Base-by-base conservation (phyloP, 495 filamentous ascomycete species). In the Oleoguttula mirabilis region DNA sequence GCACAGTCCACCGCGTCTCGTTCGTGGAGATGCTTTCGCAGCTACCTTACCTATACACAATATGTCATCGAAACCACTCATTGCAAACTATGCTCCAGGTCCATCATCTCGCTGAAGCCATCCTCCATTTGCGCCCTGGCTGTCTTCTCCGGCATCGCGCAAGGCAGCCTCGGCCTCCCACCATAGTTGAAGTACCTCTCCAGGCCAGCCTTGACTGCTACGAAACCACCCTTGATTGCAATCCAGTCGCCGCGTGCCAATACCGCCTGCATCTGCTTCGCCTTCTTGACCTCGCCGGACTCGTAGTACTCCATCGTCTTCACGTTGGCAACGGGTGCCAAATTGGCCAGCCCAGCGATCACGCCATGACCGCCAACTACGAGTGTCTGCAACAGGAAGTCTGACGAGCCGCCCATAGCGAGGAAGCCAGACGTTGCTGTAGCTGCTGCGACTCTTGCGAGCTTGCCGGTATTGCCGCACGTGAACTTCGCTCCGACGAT, bases 391-490 rank as follows among this genome's bases (percentile, higher is more conserved):
- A 94, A 66, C 2, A 80, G 83, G 62, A 94, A 94, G 61, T 95
- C 87, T 46, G 80, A 81, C 8, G 82, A 88, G n/a, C 87, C 87
- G 10, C 83, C 87, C 51, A 92, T 76, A 41, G 81, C 83, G 43
- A 88, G 63, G 67, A 88, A 90, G 11, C 69, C 66, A 3, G 60
- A 55, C 24, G 61, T 62, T 10, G 64, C 56, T 10, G 62, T 62
- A 8, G 27, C 27, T 1, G 56, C 66, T 3, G 77, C 82, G 32
- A 95, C 72, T 42, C 87, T 76, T 53, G 76, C 78, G 37, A 95
- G 69, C 61, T 95, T 95, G 40, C 87, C 87, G 14, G 88, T 94
- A 63, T 95, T 93, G 35, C 85, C 87, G 60, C 87, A 95, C 3
- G 87, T 95, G 38, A 94, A 70, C 67, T 95, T 95, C 56, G 80